A percentile compares a stretch with the other conserved stretches of the same genome.
Evolutionary conservation across 345 rosid species (phyloP).

Genomic region (Citrus maxima): DNA sequence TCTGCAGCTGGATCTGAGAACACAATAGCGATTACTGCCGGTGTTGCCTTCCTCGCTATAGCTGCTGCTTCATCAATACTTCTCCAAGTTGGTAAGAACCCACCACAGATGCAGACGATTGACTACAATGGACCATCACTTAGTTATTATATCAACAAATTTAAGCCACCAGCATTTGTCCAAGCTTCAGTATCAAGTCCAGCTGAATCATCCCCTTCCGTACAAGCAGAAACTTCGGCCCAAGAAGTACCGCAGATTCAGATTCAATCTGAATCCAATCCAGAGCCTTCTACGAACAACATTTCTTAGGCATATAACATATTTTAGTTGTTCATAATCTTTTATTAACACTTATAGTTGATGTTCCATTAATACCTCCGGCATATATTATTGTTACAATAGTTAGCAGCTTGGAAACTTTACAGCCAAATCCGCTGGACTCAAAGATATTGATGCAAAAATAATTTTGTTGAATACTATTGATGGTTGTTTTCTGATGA

Average conservation of each 20-base stretch:
- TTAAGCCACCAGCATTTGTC: slow-evolving; percentile 58
- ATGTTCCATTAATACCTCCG: neutral
- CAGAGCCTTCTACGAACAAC: slow-evolving; percentile 22
- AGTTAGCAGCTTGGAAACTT: neutral
- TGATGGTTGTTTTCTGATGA: neutral
- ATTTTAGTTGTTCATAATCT: neutral
- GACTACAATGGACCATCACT: slow-evolving; percentile 81
- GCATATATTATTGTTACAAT: neutral
- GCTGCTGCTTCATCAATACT: slow-evolving; percentile 74
- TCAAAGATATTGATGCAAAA: neutral
- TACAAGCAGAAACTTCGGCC: slow-evolving; percentile 27
- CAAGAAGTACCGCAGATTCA: slow-evolving; percentile 38
- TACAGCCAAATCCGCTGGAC: neutral
- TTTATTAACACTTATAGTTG: neutral
- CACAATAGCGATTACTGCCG: slow-evolving; percentile 61
- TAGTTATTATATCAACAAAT: slow-evolving; percentile 84
- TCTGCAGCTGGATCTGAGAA: slow-evolving; percentile 77
- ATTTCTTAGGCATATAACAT: slow-evolving; percentile 30
- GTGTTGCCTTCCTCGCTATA: slow-evolving; percentile 53
- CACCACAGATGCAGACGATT: slow-evolving; percentile 38
- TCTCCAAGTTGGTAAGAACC: slow-evolving; percentile 63
- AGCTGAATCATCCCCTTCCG: slow-evolving; percentile 35
- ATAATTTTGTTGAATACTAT: neutral
- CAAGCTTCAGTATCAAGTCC: slow-evolving; percentile 45
- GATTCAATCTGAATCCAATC: slow-evolving; percentile 35